A percentile compares a stretch with the other conserved stretches of the same genome.
Evolutionary conservation across 176 grass and related monocot genomes (phyloP).

Genomic region (Hordeum marinum): DNA sequence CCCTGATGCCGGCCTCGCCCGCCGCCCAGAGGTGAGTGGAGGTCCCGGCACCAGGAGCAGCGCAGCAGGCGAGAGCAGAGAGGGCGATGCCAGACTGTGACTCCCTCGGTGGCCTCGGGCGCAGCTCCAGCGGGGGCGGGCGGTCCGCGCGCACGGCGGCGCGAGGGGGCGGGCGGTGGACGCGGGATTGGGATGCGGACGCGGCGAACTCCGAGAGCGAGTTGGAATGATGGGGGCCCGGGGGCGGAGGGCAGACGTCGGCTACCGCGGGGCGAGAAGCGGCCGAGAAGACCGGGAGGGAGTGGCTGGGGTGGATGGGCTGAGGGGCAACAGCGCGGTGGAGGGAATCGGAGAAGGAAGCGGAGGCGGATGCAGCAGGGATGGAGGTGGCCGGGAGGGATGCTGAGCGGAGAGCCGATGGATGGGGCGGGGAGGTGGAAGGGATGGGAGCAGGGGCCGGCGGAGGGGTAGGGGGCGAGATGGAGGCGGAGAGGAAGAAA

Average conservation of each 20-base stretch:
- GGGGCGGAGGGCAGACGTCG: constrained; percentile 43
- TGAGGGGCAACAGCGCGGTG: not conserved
- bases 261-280: not conserved
- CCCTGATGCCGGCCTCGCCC: constrained; percentile 54
- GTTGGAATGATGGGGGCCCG: constrained; percentile 43
- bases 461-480: constrained; percentile 14
- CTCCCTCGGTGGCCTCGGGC: constrained; percentile 58
- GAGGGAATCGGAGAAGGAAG: constrained; percentile 15
- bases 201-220: constrained; percentile 60
- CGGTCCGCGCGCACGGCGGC: constrained; percentile 24
- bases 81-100: constrained; percentile 48
- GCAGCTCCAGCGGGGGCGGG: constrained; percentile 65
- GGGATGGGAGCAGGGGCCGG: constrained; percentile 12
- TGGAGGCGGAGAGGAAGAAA: constrained; percentile 35
- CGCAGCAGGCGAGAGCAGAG: constrained; percentile 46
- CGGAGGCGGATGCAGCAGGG: not conserved
- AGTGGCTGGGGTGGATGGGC: constrained; percentile 23
- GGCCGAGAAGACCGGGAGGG: constrained; percentile 28
- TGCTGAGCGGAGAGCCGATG: constrained; percentile 4
- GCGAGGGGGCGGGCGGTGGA: constrained; percentile 36
- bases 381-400: constrained; percentile 34
- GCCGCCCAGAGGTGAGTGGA: constrained; percentile 46
- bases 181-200: not conserved
- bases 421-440: constrained; percentile 22
- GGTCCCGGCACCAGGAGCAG: not conserved